Percentiles rank a stretch among this genome's conserved stretches.
These are phyloP conservation scores for Pythium sukuiense DNA, from an alignment of 352 stramenopile species.

Conservation along the genomic window DNA sequence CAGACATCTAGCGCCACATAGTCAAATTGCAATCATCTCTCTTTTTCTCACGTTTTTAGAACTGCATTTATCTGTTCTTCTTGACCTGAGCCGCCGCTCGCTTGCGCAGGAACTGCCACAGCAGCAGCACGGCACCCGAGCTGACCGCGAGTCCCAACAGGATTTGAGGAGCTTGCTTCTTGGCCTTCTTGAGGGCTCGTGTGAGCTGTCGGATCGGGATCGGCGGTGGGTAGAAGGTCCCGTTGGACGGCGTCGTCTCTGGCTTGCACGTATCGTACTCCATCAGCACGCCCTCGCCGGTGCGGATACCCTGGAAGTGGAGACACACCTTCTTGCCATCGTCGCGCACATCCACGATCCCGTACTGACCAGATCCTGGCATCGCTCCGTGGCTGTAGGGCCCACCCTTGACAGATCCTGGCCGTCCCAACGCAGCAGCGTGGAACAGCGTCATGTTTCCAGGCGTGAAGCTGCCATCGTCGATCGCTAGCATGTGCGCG, in stretches of 20 bases:
- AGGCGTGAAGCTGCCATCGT: slow-evolving; percentile 72
- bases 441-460: slow-evolving; percentile 82
- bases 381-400: slow-evolving; percentile 86
- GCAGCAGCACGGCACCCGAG: neutral
- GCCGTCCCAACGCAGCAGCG: slow-evolving; percentile 73
- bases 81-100: slow-evolving; percentile 12
- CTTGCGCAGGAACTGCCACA: slow-evolving; percentile 8
- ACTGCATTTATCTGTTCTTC: slow-evolving; percentile 19
- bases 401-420: slow-evolving; percentile 83
- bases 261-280: slow-evolving; percentile 80
- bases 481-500: slow-evolving; percentile 88
- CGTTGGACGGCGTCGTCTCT: slow-evolving; percentile 51
- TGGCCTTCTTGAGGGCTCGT: slow-evolving; percentile 61
- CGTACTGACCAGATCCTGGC: slow-evolving; percentile 78
- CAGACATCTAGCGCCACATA: neutral
- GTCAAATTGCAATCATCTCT: neutral
- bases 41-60: neutral
- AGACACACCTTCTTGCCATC: slow-evolving; percentile 67
- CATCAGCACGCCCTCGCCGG: slow-evolving; percentile 53
- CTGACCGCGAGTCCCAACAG: neutral
- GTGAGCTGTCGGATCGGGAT: slow-evolving; percentile 55
- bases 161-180: slow-evolving; percentile 11
- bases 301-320: slow-evolving; percentile 67
- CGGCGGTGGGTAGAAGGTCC: slow-evolving; percentile 61
- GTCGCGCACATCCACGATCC: slow-evolving; percentile 77